Percentiles rank a stretch among this genome's conserved stretches.
These are phyloP conservation scores for Ophiostoma perfectum DNA, from an alignment of 2,329 filamentous ascomycete genomes.

Conservation along the genomic window DNA sequence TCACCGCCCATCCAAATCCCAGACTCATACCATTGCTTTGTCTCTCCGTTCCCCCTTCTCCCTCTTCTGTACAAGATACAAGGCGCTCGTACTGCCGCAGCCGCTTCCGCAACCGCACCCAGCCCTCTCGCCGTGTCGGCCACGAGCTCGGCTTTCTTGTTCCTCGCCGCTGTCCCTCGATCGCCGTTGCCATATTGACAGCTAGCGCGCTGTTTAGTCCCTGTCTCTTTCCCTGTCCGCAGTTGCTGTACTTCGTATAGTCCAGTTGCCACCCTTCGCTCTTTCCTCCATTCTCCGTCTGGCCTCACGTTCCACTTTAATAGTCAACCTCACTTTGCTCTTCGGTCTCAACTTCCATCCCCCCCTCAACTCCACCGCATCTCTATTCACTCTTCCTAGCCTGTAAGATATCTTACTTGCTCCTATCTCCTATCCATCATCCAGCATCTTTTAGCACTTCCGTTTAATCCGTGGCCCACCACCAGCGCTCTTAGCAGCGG, in stretches of 20 bases:
- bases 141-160: neutral
- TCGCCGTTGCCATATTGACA: neutral
- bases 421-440: neutral
- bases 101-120: neutral
- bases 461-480: neutral
- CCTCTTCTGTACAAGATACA: neutral
- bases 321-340: neutral
- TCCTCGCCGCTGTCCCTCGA: neutral
- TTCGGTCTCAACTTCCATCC: neutral
- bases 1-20: constrained; percentile 11
- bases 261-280: neutral
- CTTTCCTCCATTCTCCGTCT: neutral
- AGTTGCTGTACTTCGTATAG: neutral
- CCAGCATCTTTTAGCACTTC: neutral
- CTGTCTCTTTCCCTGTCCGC: no score
- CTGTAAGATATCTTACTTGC: neutral
- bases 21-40: neutral
- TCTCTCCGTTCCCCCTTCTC: neutral
- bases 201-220: neutral
- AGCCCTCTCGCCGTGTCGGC: neutral
- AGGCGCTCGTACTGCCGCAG: neutral
- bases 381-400: neutral
- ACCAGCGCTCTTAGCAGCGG: neutral
- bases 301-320: neutral
- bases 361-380: neutral